phyloP scores from a whole-genome alignment of 805 yeast genomes.

The Lipomyces japonicus region DNA sequence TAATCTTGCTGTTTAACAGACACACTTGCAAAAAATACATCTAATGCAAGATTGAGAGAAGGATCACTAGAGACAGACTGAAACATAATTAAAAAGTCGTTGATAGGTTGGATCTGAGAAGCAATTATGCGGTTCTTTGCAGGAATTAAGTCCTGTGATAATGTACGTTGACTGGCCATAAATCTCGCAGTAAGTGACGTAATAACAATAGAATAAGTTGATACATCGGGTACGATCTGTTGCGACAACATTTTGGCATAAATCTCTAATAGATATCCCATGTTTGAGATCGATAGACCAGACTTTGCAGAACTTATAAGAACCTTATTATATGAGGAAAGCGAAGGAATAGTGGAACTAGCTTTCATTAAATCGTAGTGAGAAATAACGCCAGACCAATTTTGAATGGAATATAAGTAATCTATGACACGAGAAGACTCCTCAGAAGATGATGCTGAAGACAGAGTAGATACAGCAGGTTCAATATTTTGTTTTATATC shows the following conservation, averaged over 20 bases:
- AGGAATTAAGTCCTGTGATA: conserved; percentile 3
- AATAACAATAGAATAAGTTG: conserved; percentile 19
- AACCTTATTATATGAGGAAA: conserved; percentile 11
- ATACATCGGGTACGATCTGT: conserved; percentile 19
- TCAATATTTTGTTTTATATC: too few relatives aligned
- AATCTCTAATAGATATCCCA: conserved; percentile 9
- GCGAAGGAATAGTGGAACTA: conserved; percentile 2
- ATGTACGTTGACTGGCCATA: background rate
- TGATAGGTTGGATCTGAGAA: conserved; percentile 7
- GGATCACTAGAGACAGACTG: conserved; percentile 13
- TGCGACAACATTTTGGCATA: conserved; percentile 19
- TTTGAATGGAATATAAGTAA: conserved; percentile 2
- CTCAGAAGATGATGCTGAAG: background rate
- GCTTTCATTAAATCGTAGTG: conserved; percentile 12
- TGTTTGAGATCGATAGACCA: background rate
- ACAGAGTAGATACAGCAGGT: too few relatives aligned
- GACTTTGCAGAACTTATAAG: conserved; percentile 8
- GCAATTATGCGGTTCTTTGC: conserved; percentile 6
- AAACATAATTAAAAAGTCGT: conserved; percentile 10
- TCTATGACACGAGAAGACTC: conserved; percentile 1
- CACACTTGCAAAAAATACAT: conserved; percentile 35
- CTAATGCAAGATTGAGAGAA: conserved; percentile 33
- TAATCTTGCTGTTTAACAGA: conserved; percentile 28
- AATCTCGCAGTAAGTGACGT: conserved; percentile 13
- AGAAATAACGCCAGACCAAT: conserved; percentile 10